Conservation (phyloP, 2,329 filamentous ascomycete genomes). For the Colletotrichum sp. region DNA sequence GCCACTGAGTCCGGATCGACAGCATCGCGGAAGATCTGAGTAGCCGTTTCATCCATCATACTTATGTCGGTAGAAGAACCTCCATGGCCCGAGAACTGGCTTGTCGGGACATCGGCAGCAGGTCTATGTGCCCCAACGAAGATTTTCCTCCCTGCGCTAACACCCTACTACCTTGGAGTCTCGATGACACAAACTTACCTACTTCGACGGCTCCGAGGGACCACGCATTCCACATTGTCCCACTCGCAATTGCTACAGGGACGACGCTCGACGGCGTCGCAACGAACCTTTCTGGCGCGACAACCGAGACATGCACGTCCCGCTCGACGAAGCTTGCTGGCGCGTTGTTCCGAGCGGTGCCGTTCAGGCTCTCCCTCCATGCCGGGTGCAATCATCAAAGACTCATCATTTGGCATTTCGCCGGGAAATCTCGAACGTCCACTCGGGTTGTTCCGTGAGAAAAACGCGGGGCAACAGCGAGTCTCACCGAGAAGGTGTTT, state of each 20-base stretch:
- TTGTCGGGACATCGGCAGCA: neutral
- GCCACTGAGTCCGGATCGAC: neutral
- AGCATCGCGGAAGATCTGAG: neutral
- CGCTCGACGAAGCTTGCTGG: neutral
- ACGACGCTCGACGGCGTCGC: neutral
- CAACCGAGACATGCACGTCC: neutral
- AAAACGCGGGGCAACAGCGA: neutral
- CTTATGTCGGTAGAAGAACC: neutral
- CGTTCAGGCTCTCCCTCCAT: neutral
- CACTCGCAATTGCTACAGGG: neutral
- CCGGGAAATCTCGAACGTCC: neutral
- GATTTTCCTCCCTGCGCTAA: neutral
- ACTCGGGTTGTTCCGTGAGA: neutral
- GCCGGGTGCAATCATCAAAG: neutral
- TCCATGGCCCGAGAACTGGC: neutral
- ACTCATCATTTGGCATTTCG: neutral
- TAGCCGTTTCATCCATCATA: neutral
- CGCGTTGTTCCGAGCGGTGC: neutral
- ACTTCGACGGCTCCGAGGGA: neutral
- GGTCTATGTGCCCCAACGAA: neutral
- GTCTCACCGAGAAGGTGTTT: neutral
- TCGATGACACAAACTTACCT: neutral
- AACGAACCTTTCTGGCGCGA: neutral
- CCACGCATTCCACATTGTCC: neutral
- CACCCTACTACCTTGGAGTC: neutral